Percentiles rank a stretch among this genome's conserved stretches.
phyloP scores from a whole-genome alignment of 345 rosid species.

The Hevea brasiliensis region DNA sequence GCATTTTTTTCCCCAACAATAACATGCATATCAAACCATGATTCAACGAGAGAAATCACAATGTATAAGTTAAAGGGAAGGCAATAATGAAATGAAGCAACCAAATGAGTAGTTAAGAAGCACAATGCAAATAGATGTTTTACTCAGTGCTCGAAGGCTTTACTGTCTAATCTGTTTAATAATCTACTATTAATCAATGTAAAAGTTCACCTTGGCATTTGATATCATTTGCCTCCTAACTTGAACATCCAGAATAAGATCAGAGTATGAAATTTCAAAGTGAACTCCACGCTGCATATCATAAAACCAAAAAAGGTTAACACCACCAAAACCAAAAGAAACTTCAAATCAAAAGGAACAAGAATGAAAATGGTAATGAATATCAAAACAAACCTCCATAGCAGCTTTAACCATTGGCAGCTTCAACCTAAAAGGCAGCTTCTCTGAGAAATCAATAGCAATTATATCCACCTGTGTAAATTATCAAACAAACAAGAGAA shows the following conservation, averaged over 20 bases:
- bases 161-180: too few relatives aligned
- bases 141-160: too few relatives aligned
- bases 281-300: constrained; percentile 67
- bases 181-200: neutral
- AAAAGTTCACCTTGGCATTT: constrained; percentile 65
- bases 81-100: too few relatives aligned
- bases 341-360: neutral
- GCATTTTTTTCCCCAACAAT: too few relatives aligned
- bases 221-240: constrained; percentile 69
- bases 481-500: neutral
- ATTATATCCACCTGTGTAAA: constrained; percentile 69
- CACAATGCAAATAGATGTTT: too few relatives aligned
- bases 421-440: constrained; percentile 63
- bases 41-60: too few relatives aligned
- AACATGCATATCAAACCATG: too few relatives aligned
- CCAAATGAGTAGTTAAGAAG: too few relatives aligned
- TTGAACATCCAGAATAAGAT: constrained; percentile 61
- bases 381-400: constrained; percentile 46
- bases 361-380: constrained; percentile 17
- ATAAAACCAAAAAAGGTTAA: neutral
- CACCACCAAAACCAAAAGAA: neutral
- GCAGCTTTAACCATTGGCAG: constrained; percentile 65
- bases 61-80: too few relatives aligned
- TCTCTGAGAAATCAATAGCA: constrained; percentile 65
- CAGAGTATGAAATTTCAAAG: constrained; percentile 73